A percentile compares a stretch with the other conserved stretches of the same genome.
Evolutionary conservation across 139 green algal genomes (phyloP).

Genomic region (Micractinium conductrix): DNA sequence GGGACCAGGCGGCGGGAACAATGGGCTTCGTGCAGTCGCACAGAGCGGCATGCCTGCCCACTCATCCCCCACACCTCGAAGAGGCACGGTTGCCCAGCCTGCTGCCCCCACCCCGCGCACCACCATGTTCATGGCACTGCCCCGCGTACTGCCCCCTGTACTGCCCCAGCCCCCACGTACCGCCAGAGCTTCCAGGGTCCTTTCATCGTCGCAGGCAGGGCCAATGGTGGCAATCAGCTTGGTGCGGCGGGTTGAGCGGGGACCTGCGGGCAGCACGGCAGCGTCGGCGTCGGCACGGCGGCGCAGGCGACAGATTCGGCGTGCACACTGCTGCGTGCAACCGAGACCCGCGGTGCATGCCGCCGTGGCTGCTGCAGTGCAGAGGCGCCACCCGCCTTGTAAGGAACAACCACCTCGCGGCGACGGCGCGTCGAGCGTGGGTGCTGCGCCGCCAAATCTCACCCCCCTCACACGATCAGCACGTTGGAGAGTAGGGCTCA

Average conservation of each 20-base stretch:
- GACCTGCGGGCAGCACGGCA: constrained; percentile 27
- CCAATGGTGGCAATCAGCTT: constrained; percentile 86
- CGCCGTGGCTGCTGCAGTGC: neutral
- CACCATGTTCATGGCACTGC: too few species aligned
- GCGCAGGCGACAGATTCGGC: neutral
- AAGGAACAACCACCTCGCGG: too few species aligned
- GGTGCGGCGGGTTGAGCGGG: constrained; percentile 61
- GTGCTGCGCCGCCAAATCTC: too few species aligned
- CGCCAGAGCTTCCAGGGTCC: constrained; percentile 66
- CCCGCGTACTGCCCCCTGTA: too few species aligned
- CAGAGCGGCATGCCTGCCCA: too few species aligned
- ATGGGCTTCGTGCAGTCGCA: too few species aligned
- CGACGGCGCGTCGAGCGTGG: too few species aligned
- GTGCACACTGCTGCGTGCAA: neutral
- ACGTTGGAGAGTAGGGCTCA: neutral
- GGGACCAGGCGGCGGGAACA: too few species aligned
- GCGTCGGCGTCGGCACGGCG: neutral
- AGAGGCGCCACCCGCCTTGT: neutral
- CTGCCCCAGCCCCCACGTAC: neutral
- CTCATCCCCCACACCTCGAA: too few species aligned
- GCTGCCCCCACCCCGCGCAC: too few species aligned
- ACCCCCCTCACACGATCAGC: neutral
- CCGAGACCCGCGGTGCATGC: too few species aligned
- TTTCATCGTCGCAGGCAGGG: constrained; percentile 52
- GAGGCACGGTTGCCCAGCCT: too few species aligned